Evolutionary conservation across 768 basidiomycete genomes (phyloP).

Genomic region (Daedalea quercina): DNA sequence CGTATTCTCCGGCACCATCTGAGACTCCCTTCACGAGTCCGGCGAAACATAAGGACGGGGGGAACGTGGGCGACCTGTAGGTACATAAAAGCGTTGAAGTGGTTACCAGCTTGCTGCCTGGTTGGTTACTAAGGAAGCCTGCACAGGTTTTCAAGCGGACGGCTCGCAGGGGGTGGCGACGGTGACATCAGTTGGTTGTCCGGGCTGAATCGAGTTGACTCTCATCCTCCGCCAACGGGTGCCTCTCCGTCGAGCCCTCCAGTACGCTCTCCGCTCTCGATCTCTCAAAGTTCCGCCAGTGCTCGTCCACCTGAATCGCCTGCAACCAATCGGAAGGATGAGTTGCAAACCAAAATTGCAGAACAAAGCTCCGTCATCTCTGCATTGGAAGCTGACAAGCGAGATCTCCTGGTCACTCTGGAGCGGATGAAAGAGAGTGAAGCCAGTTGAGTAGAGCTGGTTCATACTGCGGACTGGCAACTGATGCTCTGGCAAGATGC

Average conservation of each 20-base stretch:
- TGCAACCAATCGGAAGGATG: constrained; percentile 12
- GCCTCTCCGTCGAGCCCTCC: constrained; percentile 29
- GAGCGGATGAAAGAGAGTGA: constrained; percentile 56
- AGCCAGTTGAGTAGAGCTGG: constrained; percentile 38
- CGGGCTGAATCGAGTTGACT: constrained; percentile 43
- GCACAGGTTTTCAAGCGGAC: constrained; percentile 34
- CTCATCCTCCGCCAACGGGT: constrained; percentile 22
- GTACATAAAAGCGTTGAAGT: constrained; percentile 27
- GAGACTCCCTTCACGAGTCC: constrained; percentile 5
- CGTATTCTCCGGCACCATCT: constrained; percentile 22
- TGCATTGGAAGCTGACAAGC: constrained; percentile 51
- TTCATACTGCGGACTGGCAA: constrained; percentile 2
- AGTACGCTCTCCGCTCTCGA: constrained; percentile 10
- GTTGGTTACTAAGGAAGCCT: not conserved
- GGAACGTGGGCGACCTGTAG: constrained; percentile 52
- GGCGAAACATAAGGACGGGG: constrained; percentile 36
- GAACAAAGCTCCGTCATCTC: constrained; percentile 71
- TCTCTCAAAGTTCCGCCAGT: constrained; percentile 1
- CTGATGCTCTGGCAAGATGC: not conserved
- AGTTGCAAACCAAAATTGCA: constrained; percentile 30
- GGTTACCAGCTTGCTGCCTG: not conserved
- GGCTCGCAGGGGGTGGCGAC: constrained; percentile 25
- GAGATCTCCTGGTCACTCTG: constrained; percentile 33
- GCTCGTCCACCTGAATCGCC: constrained; percentile 9
- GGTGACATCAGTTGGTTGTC: constrained; percentile 50